Evolutionary conservation across 139 green algal genomes (phyloP), one percentile per base, ranked within the genome.

Genomic region (Closterium sp.): DNA sequence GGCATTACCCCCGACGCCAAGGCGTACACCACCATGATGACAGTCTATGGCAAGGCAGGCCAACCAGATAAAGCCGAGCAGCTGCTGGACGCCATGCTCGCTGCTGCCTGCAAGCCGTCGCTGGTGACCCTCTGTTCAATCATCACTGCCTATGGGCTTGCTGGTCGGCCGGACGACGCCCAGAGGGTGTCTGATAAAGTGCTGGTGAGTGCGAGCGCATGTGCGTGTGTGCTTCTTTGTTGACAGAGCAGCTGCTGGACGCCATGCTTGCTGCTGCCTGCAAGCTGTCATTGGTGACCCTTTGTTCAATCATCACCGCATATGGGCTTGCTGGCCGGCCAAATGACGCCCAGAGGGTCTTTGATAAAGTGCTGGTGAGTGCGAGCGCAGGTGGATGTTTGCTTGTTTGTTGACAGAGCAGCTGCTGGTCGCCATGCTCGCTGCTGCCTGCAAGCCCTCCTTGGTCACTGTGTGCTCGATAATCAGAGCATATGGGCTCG

Each of bases 1-100:
- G 89, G 89, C 31, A 92, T 92, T 16, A n/a, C n/a, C 19, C 35
- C 89, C 1, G 89, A 92, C 85, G 31, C 55, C 30, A 92, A 91
- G 85, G 34, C 35, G 34, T 92, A 84, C 84, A 91, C 89, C 32
- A 84, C 34, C 28, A 33, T 91, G 25, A 92, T 92, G 85, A 91
- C 33, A 25, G 89, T 84, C 23, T 90, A 92, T 91, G 89, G 89
- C 33, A 33, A 69, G 23, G 84, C 33, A 33, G 85, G 89, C 12
- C 32, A 69, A 16, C 89, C 89, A 3, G 85, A 83, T 8, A 92
- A 90, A 32, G 89, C 89, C 2, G 89, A 92, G 36, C 43, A 38
- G 32, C 30, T 90, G 32, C 89, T 92, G 10, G 21, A 38, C 43
- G 89, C 69, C 83, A 91, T 91, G 32, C 34, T 86, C 33, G 23